A percentile compares a stretch with the other conserved stretches of the same genome.
These are phyloP conservation scores for Pythium monospermum DNA, from an alignment of 352 stramenopile genomes.

Conservation along the genomic window DNA sequence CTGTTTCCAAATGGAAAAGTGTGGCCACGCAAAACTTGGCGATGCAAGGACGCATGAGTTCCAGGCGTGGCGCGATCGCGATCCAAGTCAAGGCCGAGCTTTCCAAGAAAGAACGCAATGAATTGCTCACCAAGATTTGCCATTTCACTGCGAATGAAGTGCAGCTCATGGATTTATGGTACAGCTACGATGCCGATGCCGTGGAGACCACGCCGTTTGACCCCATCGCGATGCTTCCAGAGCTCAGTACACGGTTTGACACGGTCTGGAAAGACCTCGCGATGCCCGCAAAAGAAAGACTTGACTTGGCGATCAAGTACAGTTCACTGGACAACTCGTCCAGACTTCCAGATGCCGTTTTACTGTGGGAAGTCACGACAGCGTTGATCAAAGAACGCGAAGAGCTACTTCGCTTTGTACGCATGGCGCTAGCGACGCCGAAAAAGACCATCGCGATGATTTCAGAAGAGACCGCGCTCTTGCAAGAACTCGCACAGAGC, in stretches of 20 bases:
- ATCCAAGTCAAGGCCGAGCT: conserved; percentile 39
- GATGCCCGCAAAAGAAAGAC: conserved; percentile 48
- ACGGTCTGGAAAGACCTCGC: conserved; percentile 60
- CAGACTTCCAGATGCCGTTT: conserved; percentile 50
- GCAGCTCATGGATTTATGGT: conserved; percentile 62
- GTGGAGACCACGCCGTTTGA: conserved; percentile 39
- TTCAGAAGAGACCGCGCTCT: conserved; percentile 35
- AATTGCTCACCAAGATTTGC: conserved; percentile 41
- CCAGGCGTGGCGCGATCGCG: conserved; percentile 43
- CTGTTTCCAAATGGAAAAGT: conserved; percentile 41
- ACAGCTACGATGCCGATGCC: conserved; percentile 40
- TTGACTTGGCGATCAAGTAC: conserved; percentile 79
- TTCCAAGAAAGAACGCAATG: conserved; percentile 31
- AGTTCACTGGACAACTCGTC: conserved; percentile 48
- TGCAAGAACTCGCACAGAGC: conserved; percentile 38
- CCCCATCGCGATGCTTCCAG: conserved; percentile 54
- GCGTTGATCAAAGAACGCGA: conserved; percentile 55
- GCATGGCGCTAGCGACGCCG: conserved; percentile 17
- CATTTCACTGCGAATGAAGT: conserved; percentile 47
- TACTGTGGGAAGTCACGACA: conserved; percentile 51
- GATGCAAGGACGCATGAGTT: conserved; percentile 35
- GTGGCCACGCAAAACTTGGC: conserved; percentile 5
- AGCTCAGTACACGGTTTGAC: conserved; percentile 61
- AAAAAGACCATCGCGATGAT: conserved; percentile 28
- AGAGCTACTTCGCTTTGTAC: conserved; percentile 40